Evolutionary conservation across 192 early-diverging fungal genomes (phyloP).

Genomic region (Coemansia erecta): DNA sequence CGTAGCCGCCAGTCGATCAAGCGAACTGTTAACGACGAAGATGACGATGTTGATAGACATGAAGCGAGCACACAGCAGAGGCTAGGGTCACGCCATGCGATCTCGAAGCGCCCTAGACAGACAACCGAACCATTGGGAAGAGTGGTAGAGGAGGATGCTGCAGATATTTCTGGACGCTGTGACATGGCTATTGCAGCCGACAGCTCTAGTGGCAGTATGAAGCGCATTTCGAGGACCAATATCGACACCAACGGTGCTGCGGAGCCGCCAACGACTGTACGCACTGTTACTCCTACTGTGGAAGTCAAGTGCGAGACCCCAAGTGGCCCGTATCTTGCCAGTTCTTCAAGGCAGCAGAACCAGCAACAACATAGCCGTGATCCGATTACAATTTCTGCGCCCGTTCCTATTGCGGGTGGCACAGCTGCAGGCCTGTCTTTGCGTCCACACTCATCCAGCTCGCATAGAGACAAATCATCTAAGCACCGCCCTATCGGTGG

Average conservation of each 20-base stretch:
- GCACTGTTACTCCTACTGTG: conserved; percentile 11
- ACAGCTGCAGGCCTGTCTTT: neutral
- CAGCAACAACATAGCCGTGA: neutral
- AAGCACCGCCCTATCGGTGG: conserved; percentile 18
- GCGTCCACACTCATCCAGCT: neutral
- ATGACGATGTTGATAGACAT: conserved; percentile 18
- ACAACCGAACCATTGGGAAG: neutral
- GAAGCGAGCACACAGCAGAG: neutral
- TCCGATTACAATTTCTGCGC: neutral
- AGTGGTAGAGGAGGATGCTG: neutral
- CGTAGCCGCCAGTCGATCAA: conserved; percentile 22
- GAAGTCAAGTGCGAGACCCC: conserved; percentile 14
- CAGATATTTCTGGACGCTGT: neutral
- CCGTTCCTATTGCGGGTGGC: neutral
- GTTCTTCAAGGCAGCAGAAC: neutral
- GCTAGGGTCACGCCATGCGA: neutral
- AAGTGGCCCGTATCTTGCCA: no score
- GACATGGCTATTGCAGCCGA: conserved; percentile 14
- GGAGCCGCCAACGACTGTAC: neutral
- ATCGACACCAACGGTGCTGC: no score
- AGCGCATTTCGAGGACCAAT: conserved; percentile 3
- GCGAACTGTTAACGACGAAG: conserved; percentile 22
- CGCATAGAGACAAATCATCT: conserved; percentile 5
- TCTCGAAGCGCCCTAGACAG: conserved; percentile 11
- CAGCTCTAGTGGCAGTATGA: conserved; percentile 11